A percentile compares a stretch with the other conserved stretches of the same genome.
Conservation (phyloP, 352 stramenopile genomes). For the Phytophthora boehmeriae region DNA sequence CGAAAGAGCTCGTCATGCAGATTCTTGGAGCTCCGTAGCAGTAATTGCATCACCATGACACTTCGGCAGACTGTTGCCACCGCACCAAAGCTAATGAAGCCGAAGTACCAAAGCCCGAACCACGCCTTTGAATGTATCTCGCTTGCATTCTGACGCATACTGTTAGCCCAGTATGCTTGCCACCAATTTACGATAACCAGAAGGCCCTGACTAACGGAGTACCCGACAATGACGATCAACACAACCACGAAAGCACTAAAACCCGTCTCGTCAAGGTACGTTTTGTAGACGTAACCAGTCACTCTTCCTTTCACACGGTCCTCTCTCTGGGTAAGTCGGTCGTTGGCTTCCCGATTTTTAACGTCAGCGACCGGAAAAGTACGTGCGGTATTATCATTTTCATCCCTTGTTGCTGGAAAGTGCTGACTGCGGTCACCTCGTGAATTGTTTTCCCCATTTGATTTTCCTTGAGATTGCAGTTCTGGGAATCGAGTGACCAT, state of each 20-base stretch:
- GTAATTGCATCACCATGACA: constrained; percentile 30
- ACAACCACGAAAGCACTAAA: constrained; percentile 24
- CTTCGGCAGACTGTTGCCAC: constrained; percentile 28
- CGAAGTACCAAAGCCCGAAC: constrained; percentile 46
- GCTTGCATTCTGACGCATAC: constrained; percentile 15
- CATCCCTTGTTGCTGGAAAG: neutral
- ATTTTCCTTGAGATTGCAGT: constrained; percentile 13
- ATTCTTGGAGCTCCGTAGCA: constrained; percentile 33
- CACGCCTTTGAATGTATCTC: constrained; percentile 11
- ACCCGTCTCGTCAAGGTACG: constrained; percentile 41
- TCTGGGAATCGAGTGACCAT: constrained; percentile 47
- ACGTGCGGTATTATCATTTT: neutral
- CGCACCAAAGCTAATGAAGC: constrained; percentile 33
- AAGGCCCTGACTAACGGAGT: constrained; percentile 28
- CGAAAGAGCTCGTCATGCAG: constrained; percentile 44
- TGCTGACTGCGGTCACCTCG: neutral
- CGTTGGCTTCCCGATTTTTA: neutral
- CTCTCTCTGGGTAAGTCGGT: constrained; percentile 31
- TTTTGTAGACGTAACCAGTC: constrained; percentile 28
- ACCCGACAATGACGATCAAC: constrained; percentile 14
- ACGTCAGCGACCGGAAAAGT: neutral
- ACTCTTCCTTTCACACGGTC: constrained; percentile 41
- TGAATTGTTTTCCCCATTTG: neutral
- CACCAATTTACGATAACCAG: constrained; percentile 46
- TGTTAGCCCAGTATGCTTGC: constrained; percentile 44